Evolutionary conservation across 164 flowering plant species (phyloP), one percentile per base, ranked within the genome.

Genomic region (Dillenia turbinata): DNA sequence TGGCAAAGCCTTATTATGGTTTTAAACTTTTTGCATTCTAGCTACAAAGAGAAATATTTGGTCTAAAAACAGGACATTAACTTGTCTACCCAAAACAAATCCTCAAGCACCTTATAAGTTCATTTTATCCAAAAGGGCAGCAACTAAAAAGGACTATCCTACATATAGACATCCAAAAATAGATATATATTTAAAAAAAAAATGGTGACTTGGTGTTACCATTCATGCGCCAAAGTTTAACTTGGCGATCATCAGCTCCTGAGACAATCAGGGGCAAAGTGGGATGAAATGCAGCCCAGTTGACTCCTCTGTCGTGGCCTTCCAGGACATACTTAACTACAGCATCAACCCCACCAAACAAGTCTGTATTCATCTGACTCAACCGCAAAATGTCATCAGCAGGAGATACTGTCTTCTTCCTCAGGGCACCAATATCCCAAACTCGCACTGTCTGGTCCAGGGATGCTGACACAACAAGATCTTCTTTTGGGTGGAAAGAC

Each of bases 171-270:
- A 33, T 33, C 40, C 40, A 16, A 43, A 45, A 58, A 24, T 14
- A 56, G 40, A 62, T 1, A 12, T 19, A 48, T 57, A n/a, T 13
- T 33, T 24, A 26, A 47, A 17, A 12, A 48, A 24, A 8, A 50
- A 24, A 44, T 22, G 15, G 44, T 46, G 24, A 45, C 9, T 56
- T 15, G 53, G 12, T 15, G 52, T 61, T 83, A 92, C 98, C 98
- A 73, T 88, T 92, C 98, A 92, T 92, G 40, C 98, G 81, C 98
- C 98, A 92, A 19, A 92, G 69, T 67, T 92, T 92, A 44, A 92
- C 91, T 81, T 88, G 96, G 56, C 98, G 96, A 69, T 92, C 98
- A 87, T 92, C 97, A 22, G 97, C 98, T 56, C 96, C 96, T 52
- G 88, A 85, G 22, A 85, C 88, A 66, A 85, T 83, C 19, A 85